Base-by-base conservation (phyloP, 768 basidiomycete species). In the Rhizopogon roseolus region DNA sequence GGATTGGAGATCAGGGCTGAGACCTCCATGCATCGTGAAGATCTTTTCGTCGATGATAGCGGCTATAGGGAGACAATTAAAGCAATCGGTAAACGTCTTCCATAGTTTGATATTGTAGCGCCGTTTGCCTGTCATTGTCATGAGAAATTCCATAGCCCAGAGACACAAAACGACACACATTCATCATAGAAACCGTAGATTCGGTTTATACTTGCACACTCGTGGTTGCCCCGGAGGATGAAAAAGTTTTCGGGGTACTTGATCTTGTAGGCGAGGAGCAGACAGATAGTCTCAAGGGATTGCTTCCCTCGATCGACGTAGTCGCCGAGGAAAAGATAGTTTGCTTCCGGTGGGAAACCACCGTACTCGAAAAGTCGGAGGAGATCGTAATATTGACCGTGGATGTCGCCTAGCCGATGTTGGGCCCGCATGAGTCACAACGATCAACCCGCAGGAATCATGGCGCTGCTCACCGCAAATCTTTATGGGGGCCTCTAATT, bases 181-280 rank as follows among this genome's bases (percentile, higher is more conserved):
- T 99, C 96, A 70, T 99, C 96, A 74, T 99, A 99, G 76, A 99
- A 99, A 54, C 96, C 96, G 73, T 99, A 99, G 74, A 99, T 98
- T 71, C 96, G 81, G 79, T 98, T 99, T 78, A 99, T 98, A 72
- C 92, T 93, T 60, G 96, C 96, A 69, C 96, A 97, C 75, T 99
- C 96, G 73, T 99, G 96, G 76, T 99, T 99, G 63, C 96, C 96
- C 64, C 96, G 80, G 58, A 99, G 82, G 71, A 99, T 95, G 79
- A 99, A 99, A 78, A 99, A 99, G 80, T 99, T 99, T 84, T 99
- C 96, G 50, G 96, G 96, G 79, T 98, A 99, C 81, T 98, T 99
- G 81, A 96, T 96, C 83, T 99, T 99, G 89, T 99, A 99, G 43
- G 96, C 95, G 61, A 99, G 85, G 55, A 99, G 81, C 43, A 99